phyloP scores from a whole-genome alignment of 345 rosid species.

The Barbarea vulgaris region DNA sequence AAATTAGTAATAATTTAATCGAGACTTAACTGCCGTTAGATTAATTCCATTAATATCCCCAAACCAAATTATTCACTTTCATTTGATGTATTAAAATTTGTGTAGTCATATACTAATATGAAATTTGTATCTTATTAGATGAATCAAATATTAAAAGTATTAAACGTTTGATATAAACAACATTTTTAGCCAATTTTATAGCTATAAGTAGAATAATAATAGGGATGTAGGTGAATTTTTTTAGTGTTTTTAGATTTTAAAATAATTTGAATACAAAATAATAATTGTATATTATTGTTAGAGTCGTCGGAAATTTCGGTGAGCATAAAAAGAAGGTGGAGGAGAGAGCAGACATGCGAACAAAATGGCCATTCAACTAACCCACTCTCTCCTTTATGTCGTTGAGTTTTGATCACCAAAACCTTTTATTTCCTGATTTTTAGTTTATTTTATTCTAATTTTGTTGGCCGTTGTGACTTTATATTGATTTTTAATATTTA shows the following conservation, averaged over 20 bases:
- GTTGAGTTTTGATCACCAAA: constrained; percentile 47
- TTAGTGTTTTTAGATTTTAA: no score
- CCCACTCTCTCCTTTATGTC: constrained; percentile 41
- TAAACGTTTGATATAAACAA: background rate
- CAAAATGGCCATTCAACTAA: constrained; percentile 47
- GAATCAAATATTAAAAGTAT: background rate
- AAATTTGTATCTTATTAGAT: background rate
- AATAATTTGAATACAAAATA: background rate
- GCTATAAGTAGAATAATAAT: background rate
- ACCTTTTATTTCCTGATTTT: background rate
- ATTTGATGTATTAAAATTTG: background rate
- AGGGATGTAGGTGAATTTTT: background rate
- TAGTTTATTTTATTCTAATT: constrained; percentile 5
- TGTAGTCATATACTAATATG: background rate
- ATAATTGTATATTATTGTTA: background rate
- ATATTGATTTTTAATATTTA: background rate
- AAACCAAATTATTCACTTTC: constrained; percentile 13
- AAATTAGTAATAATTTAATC: constrained; percentile 12
- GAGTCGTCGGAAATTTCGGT: constrained; percentile 18
- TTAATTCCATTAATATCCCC: constrained; percentile 28
- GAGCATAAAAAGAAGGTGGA: constrained; percentile 45
- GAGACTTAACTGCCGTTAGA: constrained; percentile 26
- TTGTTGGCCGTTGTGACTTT: constrained; percentile 29
- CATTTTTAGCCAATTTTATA: background rate
- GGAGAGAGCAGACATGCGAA: constrained; percentile 42